phyloP scores from a whole-genome alignment of 345 rosid species.

The Camelina hispida region DNA sequence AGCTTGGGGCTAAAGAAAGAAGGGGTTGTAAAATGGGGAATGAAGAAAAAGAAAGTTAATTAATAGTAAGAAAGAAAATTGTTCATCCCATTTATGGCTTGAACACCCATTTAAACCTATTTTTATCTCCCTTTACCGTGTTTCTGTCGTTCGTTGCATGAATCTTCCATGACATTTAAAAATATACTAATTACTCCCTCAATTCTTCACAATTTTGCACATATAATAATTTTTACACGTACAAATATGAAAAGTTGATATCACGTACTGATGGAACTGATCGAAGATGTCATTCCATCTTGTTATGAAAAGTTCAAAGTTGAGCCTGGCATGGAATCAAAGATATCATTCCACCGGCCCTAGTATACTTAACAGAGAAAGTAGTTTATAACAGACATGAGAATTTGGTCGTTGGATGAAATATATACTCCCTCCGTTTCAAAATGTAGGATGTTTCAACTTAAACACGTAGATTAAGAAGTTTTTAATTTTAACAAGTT shows the following conservation, averaged over 20 bases:
- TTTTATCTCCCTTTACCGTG: slow-evolving; percentile 23
- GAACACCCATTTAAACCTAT: slow-evolving; percentile 19
- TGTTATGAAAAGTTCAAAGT: slow-evolving; percentile 60
- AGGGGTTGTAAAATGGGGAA: slow-evolving; percentile 26
- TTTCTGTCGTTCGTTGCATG: neutral
- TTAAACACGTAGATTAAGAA: too few species aligned
- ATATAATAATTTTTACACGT: neutral
- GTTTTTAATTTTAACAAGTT: too few species aligned
- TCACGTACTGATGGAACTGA: too few species aligned
- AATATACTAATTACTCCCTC: neutral
- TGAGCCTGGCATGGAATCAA: slow-evolving; percentile 78
- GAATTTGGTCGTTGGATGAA: slow-evolving; percentile 37
- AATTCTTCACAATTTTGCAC: neutral
- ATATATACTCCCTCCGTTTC: too few species aligned
- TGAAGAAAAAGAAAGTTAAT: neutral
- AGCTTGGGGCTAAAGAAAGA: slow-evolving; percentile 41
- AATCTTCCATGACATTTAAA: neutral
- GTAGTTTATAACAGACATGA: neutral
- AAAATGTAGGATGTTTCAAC: too few species aligned
- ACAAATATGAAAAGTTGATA: neutral
- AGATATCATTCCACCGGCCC: slow-evolving; percentile 51
- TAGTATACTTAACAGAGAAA: neutral
- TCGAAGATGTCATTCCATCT: too few species aligned
- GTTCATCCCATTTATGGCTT: slow-evolving; percentile 23
- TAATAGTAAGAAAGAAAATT: neutral